A percentile compares a stretch with the other conserved stretches of the same genome.
Conservation (phyloP, 129 eudicot genomes). For the Escallonia rubra region DNA sequence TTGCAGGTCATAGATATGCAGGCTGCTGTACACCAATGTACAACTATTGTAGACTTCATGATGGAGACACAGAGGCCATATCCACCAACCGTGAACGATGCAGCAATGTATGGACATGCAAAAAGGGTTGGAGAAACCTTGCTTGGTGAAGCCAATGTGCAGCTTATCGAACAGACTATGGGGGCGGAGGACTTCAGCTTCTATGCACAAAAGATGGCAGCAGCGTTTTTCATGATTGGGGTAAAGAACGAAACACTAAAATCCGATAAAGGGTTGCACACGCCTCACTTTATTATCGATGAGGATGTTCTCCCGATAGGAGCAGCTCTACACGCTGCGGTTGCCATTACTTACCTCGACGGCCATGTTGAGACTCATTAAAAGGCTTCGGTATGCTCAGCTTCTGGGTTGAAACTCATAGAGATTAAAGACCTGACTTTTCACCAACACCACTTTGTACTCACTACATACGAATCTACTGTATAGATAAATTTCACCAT, state of each 20-base stretch:
- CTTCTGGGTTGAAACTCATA: no score
- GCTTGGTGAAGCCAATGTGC: conserved; percentile 47
- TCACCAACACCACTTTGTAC: no score
- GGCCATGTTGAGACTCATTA: conserved; percentile 7
- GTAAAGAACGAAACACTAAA: conserved; percentile 22
- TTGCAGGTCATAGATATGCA: conserved; percentile 50
- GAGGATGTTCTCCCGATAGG: conserved; percentile 58
- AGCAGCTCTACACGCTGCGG: conserved; percentile 73
- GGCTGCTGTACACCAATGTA: conserved; percentile 48
- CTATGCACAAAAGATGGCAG: conserved; percentile 48
- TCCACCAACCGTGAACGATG: conserved; percentile 41
- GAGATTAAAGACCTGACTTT: no score
- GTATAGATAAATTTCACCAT: no score
- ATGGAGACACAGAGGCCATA: conserved; percentile 39
- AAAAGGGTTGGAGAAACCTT: conserved; percentile 39
- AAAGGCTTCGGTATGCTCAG: neutral
- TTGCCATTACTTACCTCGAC: conserved; percentile 48
- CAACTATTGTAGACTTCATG: conserved; percentile 46
- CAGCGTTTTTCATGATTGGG: conserved; percentile 42
- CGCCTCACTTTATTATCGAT: conserved; percentile 41
- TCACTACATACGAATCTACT: no score
- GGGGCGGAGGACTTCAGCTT: conserved; percentile 69
- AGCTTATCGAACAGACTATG: conserved; percentile 22
- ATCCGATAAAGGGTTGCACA: conserved; percentile 24
- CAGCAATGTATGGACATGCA: conserved; percentile 38